phyloP scores from a whole-genome alignment of 2,329 filamentous ascomycete species.

The Rachicladosporium sp. region DNA sequence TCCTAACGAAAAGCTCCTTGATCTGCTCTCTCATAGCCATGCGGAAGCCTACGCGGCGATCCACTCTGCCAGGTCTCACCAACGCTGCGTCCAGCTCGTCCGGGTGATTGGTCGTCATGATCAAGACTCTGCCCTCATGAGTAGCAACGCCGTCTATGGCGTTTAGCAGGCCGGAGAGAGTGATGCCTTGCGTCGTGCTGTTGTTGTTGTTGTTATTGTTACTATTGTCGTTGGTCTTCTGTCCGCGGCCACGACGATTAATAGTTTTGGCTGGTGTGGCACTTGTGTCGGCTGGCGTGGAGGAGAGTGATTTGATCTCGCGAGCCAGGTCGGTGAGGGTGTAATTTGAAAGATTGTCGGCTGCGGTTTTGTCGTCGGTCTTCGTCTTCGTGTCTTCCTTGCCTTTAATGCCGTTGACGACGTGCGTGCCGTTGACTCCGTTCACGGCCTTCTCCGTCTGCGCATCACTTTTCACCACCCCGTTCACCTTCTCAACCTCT shows the following conservation, averaged over 20 bases:
- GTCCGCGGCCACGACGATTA: too few relatives aligned
- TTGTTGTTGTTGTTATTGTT: background rate
- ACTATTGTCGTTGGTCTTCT: constrained; percentile 2
- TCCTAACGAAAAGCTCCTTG: constrained; percentile 27
- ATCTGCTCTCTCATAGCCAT: constrained; percentile 27
- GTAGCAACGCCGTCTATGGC: constrained; percentile 68
- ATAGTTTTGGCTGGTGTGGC: too few relatives aligned
- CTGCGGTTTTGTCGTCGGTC: constrained; percentile 2
- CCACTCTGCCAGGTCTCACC: constrained; percentile 58
- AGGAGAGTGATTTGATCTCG: constrained; percentile 11
- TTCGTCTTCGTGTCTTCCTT: background rate
- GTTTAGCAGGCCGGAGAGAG: constrained; percentile 62
- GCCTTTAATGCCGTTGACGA: too few relatives aligned
- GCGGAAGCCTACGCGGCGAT: constrained; percentile 48
- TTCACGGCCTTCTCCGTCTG: constrained; percentile 6
- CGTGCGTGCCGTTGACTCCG: background rate
- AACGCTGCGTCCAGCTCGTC: constrained; percentile 60
- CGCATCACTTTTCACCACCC: constrained; percentile 5
- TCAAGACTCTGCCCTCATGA: constrained; percentile 61
- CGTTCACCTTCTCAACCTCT: constrained; percentile 7
- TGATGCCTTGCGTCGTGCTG: constrained; percentile 38
- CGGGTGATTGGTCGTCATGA: constrained; percentile 69
- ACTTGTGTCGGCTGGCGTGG: background rate
- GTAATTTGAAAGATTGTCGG: background rate
- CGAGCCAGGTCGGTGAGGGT: constrained; percentile 8